Percentiles rank a stretch among this genome's conserved stretches.
Evolutionary conservation across 1,139 yeast species (phyloP).

Genomic region (Candida tropicalis): DNA sequence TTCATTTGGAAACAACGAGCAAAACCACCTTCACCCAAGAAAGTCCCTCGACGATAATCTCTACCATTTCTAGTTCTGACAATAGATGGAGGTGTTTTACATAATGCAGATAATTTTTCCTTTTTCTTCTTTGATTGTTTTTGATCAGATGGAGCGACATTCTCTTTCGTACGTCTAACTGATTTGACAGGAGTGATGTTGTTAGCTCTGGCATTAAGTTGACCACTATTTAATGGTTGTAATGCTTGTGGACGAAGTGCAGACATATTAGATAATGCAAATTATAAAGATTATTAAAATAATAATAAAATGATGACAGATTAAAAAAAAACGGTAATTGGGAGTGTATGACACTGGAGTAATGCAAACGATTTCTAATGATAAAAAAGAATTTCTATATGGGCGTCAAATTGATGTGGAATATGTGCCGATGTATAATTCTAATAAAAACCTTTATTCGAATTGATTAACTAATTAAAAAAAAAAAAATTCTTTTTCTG

Average conservation of each 20-base stretch:
- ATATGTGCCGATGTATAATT: not conserved
- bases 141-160: constrained; percentile 20
- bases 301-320: too few species aligned
- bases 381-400: not conserved
- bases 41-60: constrained; percentile 87
- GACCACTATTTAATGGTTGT: constrained; percentile 51
- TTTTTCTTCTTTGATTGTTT: constrained; percentile 59
- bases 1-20: constrained; percentile 98
- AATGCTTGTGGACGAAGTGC: constrained; percentile 45
- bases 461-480: too few species aligned
- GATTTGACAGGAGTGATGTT: constrained; percentile 48
- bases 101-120: constrained; percentile 82
- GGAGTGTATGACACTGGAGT: not conserved
- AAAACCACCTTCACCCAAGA: constrained; percentile 98
- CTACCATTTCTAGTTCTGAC: constrained; percentile 86
- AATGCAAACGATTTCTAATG: not conserved
- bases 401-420: constrained; percentile 1
- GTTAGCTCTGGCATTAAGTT: constrained; percentile 39
- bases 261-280: constrained; percentile 28
- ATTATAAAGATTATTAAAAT: not conserved
- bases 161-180: constrained; percentile 33
- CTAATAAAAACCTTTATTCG: too few species aligned
- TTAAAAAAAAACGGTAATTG: not conserved
- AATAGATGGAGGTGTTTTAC: constrained; percentile 93
- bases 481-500: too few species aligned